A percentile compares a stretch with the other conserved stretches of the same genome.
These are phyloP conservation scores for Neurospora sp. DNA, from an alignment of 2,329 filamentous ascomycete genomes.

Conservation along the genomic window DNA sequence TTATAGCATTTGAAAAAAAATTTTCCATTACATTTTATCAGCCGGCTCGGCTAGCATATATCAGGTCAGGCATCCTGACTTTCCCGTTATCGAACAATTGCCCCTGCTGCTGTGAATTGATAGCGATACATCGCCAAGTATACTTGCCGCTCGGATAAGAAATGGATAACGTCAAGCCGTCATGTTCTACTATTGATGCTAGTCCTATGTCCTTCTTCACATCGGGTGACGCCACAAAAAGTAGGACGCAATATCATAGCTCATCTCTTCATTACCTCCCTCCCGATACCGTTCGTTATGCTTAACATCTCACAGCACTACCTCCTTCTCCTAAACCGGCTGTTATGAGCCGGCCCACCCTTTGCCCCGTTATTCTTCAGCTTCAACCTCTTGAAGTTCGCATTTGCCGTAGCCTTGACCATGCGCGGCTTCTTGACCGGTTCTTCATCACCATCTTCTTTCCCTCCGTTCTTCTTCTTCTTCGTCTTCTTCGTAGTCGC, in stretches of 20 bases:
- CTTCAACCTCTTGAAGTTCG: slow-evolving; percentile 59
- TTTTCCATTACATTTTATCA: neutral
- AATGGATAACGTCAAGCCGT: neutral
- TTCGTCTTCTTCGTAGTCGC: slow-evolving; percentile 21
- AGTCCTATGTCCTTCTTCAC: neutral
- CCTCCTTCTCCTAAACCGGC: slow-evolving; percentile 45
- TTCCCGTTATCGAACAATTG: too few relatives aligned
- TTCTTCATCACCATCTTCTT: slow-evolving; percentile 33
- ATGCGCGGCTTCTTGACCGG: slow-evolving; percentile 40
- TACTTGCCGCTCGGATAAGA: neutral
- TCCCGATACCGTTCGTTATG: neutral
- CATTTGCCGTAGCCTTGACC: slow-evolving; percentile 53
- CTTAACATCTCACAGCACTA: slow-evolving; percentile 8
- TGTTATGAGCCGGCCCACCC: slow-evolving; percentile 47
- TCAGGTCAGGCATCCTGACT: neutral
- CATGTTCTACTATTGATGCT: neutral
- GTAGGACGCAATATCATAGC: neutral
- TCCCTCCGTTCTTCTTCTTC: slow-evolving; percentile 14
- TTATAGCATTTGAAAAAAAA: neutral
- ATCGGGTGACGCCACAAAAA: neutral
- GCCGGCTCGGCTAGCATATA: neutral
- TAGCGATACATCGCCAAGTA: neutral
- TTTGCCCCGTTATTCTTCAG: slow-evolving; percentile 53
- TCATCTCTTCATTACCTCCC: neutral
- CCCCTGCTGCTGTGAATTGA: neutral